Evolutionary conservation across 148 eudicot species (phyloP), one percentile per base, ranked within the genome.

Genomic region (Chenopodium album): DNA sequence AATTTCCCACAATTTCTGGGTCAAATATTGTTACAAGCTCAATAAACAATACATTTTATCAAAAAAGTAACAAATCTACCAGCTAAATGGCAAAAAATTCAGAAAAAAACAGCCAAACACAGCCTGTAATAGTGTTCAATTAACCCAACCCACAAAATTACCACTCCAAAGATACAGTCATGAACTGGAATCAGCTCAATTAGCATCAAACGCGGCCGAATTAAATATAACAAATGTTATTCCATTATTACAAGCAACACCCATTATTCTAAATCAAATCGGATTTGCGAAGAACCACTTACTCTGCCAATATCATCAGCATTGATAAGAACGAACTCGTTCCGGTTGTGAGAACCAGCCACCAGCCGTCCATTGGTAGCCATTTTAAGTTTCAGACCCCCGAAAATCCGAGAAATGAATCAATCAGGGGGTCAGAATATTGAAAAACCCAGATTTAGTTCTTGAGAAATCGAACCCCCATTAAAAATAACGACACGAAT

Each of bases 301-400:
- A 92, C 97, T 80, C 85, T 85, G 71, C 92, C 94, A 84, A 88
- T 82, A 77, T 92, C 97, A 86, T 92, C 97, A 59, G 97, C 97
- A 90, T 92, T 91, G 82, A 92, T 92, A 50, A 90, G 87, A 80
- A 92, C 91, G 73, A 92, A 90, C 84, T 92, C 94, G 80, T 92
- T 92, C 56, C 97, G 79, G 56, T 87, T 91, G 77, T 92, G 97
- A 77, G 97, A 92, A 76, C 97, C 97, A 74, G 97, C 97, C 79
- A 92, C 89, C 12, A 92, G 89, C 79, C 94, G 86, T 50, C 97
- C 93, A 26, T 91, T 87, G 17, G 93, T 89, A 72, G 84, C 89
- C 94, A 91, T 90, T 80, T 37, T 82, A 41, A 41, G 11, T 12
- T 12, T 64, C 72, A 82, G 79, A 81, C 76, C 81, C 82, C 59